Conservation (phyloP, 176 grass and related monocot genomes). For the Cenchrus fungigraminus region DNA sequence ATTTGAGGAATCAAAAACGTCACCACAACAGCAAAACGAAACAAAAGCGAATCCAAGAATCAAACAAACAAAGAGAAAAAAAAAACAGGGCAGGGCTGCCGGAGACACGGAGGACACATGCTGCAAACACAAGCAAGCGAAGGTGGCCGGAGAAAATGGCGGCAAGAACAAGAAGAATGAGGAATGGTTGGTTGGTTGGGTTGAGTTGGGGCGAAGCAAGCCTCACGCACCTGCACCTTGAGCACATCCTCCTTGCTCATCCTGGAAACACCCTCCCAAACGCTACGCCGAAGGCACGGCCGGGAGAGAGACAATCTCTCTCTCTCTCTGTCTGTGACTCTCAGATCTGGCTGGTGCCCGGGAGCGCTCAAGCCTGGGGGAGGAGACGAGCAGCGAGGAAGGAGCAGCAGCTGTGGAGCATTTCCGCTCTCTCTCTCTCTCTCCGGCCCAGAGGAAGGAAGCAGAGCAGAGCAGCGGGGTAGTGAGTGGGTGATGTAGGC, state of each 20-base stretch:
- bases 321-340: not conserved
- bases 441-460: not conserved
- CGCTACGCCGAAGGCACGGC: not conserved
- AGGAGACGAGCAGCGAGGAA: not conserved
- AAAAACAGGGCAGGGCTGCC: too few species aligned
- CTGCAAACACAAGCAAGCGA: constrained; percentile 6
- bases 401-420: not conserved
- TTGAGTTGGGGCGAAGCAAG: not conserved
- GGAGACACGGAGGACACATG: not conserved
- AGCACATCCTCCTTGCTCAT: constrained; percentile 65
- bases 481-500: not conserved
- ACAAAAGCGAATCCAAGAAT: not conserved
- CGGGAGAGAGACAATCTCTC: not conserved
- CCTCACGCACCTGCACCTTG: constrained; percentile 51
- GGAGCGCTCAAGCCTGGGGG: not conserved
- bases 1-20: not conserved
- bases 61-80: too few species aligned
- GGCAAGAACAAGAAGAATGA: not conserved
- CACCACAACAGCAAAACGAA: not conserved
- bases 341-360: not conserved
- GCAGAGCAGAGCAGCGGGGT: not conserved
- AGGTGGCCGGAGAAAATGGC: not conserved
- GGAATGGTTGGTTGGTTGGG: not conserved
- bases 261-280: constrained; percentile 5
- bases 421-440: not conserved